Evolutionary conservation across 441 rosid genomes (phyloP).

Genomic region (Syzygium syzygioides): DNA sequence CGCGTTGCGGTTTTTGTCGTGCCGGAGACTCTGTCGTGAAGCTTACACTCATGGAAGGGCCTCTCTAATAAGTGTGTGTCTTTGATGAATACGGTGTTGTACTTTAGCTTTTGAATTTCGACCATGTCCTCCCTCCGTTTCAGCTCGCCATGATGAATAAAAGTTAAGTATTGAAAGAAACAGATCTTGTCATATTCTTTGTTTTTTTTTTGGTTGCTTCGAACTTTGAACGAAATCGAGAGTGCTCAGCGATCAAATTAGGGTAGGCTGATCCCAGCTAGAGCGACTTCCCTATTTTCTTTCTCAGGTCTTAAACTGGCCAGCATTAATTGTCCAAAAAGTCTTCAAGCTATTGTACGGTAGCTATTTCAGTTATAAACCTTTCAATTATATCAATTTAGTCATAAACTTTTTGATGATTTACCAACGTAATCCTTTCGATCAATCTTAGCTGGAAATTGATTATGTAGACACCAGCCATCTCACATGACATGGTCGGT

Average conservation of each 20-base stretch:
- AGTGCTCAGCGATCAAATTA: neutral
- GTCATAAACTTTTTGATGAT: rapidly evolving
- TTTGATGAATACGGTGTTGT: neutral
- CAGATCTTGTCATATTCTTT: neutral
- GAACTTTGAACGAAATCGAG: neutral
- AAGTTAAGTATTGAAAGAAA: neutral
- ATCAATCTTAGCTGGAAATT: rapidly evolving
- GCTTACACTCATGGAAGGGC: neutral
- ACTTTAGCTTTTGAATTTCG: neutral
- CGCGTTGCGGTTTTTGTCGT: neutral
- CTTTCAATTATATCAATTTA: rapidly evolving
- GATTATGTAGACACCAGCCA: rapidly evolving
- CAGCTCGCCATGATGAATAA: neutral
- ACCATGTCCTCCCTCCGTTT: neutral
- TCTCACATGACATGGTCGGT: too few species aligned
- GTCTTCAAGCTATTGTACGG: too few species aligned
- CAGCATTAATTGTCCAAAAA: neutral
- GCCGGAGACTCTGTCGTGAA: neutral
- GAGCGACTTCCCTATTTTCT: neutral
- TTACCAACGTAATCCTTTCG: rapidly evolving
- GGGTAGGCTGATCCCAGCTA: neutral
- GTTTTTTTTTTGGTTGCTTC: neutral
- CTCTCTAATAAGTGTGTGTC: neutral
- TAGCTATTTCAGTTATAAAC: rapidly evolving
- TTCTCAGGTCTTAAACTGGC: neutral